These are phyloP conservation scores for Ochromonas danica DNA, from an alignment of 108 stramenopile genomes.

Conservation along the genomic window DNA sequence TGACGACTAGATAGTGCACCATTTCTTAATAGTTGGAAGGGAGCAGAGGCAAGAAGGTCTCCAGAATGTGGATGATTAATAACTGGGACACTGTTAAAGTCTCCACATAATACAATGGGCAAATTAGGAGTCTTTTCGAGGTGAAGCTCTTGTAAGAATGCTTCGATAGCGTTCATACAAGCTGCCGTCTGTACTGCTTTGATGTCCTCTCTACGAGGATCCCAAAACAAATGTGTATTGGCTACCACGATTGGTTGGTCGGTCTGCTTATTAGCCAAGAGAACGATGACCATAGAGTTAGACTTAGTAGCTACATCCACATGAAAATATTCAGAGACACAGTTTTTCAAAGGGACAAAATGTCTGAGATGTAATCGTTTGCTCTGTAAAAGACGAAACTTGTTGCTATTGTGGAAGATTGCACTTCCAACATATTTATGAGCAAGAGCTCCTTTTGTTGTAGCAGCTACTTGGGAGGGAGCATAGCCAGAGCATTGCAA, in stretches of 20 bases:
- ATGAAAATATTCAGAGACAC: background rate
- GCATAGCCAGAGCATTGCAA: background rate
- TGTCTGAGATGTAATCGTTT: background rate
- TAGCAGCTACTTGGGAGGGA: background rate
- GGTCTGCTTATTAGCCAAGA: background rate
- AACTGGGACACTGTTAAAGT: conserved; percentile 1
- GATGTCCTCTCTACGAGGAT: background rate
- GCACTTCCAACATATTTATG: conserved; percentile 2
- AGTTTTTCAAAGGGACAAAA: background rate
- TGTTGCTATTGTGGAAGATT: background rate
- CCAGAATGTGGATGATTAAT: background rate
- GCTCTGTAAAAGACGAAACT: background rate
- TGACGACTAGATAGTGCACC: background rate
- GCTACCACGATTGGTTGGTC: background rate
- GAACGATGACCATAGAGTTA: background rate
- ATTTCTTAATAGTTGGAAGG: background rate
- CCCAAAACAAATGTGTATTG: conserved; percentile 32
- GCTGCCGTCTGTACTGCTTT: conserved; percentile 18
- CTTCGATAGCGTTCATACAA: background rate
- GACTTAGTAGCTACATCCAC: background rate
- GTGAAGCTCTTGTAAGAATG: background rate
- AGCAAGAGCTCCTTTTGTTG: background rate
- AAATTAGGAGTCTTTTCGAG: background rate
- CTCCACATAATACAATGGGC: conserved; percentile 11
- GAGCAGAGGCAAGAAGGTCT: background rate